Evolutionary conservation across 305 asterid genomes (phyloP).

Genomic region (Euphrasia arctica): DNA sequence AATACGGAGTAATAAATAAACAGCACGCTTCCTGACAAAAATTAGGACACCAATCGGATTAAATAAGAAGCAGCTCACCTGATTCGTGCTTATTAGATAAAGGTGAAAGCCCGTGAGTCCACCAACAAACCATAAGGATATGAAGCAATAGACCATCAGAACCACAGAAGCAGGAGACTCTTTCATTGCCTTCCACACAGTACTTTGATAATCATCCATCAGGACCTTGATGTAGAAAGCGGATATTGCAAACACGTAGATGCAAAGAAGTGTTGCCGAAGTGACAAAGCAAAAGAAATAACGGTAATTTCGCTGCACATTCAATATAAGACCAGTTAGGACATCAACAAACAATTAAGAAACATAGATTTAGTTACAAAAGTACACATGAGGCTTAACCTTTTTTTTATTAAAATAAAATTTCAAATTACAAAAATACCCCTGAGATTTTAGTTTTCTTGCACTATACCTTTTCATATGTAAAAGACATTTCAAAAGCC

Average conservation of each 20-base stretch:
- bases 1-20: conserved; percentile 6
- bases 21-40: conserved; percentile 11
- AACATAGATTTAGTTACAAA: neutral
- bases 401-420: too few relatives aligned
- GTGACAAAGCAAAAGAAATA: conserved; percentile 83
- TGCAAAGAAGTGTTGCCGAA: conserved; percentile 89
- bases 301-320: conserved; percentile 91
- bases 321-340: conserved; percentile 13
- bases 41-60: conserved; percentile 3
- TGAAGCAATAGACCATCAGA: conserved; percentile 85
- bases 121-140: conserved; percentile 98
- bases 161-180: conserved; percentile 89
- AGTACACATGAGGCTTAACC: too few relatives aligned
- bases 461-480: neutral
- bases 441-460: too few relatives aligned
- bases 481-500: too few relatives aligned
- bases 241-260: conserved; percentile 82
- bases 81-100: conserved; percentile 87
- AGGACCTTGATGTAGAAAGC: conserved; percentile 85
- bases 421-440: conserved; percentile 13
- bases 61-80: conserved; percentile 51
- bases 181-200: conserved; percentile 95
- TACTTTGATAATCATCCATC: conserved; percentile 75
- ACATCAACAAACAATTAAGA: conserved; percentile 15
- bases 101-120: conserved; percentile 97